Base-by-base conservation (phyloP, 2,329 filamentous ascomycete species). In the Lomentospora prolificans region DNA sequence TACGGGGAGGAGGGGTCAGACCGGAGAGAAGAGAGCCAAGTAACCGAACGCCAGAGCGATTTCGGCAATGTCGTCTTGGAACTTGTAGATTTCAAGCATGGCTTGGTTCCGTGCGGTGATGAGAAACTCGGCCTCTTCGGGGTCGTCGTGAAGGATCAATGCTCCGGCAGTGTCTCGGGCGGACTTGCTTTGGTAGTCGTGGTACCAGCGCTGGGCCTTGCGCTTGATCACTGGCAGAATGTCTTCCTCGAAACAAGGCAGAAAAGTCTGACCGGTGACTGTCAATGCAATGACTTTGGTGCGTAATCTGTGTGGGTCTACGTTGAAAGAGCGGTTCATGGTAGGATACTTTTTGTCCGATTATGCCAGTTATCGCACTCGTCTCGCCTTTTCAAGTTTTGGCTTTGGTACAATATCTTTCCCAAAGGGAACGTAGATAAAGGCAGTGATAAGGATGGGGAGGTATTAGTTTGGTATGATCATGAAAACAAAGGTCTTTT, bases 391-490 rank as follows among this genome's bases (percentile, higher is more conserved):
- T 60, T 88, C 81, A 0, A 90, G 75, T 61, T 82, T 80, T 0
- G 90, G 75, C 61, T 82, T 80, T 0, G 87, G 86, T 0, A 89
- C 80, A 2, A 90, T 79, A 17, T 80, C 67, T 48, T 77, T 77
- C 27, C 85, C 86, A 59, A 89, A 88, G 0, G 87, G 87, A 1
- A 91, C 84, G 64, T 91, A 91, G 53, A 91, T 79, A 63, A 90
- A 91, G 0, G 87, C 87, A 0, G 86, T 90, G 5, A 91, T 73
- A 59, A 90, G 78, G 50, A 89, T 86, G 0, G 86, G 86, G 1
- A 90, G 75, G 64, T 90, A n/a, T n/a, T n/a, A 91, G 3, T 87
- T 87, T 10, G 86, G 89, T 68, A 90, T 88, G 71, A 90, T 89
- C 72, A 87, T 88, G 65, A 91, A 78, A 31, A 89, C 76, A 58